Conservation (phyloP, 75 land plant species). For the Cunninghamia lanceolata region DNA sequence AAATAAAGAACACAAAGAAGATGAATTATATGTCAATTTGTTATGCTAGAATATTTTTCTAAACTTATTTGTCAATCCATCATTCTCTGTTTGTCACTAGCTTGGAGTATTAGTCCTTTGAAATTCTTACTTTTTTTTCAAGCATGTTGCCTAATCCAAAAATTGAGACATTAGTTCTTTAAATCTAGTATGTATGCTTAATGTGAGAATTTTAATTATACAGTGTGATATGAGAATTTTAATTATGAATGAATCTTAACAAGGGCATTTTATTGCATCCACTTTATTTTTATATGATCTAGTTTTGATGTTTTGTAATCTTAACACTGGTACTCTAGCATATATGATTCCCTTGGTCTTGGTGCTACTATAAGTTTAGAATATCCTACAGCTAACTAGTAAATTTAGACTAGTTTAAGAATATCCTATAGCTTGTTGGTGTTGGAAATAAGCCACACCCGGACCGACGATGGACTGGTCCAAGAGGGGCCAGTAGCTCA, state of each 20-base stretch:
- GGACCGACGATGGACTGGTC: no score
- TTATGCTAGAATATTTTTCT: no score
- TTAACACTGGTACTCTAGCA: constrained; percentile 28
- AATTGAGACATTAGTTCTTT: constrained; percentile 58
- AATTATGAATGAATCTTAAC: constrained; percentile 25
- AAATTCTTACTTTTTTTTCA: constrained; percentile 50
- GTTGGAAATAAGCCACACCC: no score
- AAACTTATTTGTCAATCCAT: background rate
- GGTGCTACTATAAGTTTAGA: constrained; percentile 47
- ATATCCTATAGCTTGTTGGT: no score
- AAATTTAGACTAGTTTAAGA: no score
- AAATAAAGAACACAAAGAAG: no score
- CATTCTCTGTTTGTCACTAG: constrained; percentile 20
- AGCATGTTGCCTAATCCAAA: constrained; percentile 70
- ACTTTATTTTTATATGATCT: background rate
- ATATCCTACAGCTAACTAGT: background rate
- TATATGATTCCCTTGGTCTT: constrained; percentile 57
- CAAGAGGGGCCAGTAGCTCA: no score
- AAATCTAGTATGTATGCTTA: constrained; percentile 32
- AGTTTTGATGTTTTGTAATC: constrained; percentile 17
- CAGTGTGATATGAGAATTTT: no score
- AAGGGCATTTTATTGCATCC: background rate
- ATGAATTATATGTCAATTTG: no score
- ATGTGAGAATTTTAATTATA: constrained; percentile 11
- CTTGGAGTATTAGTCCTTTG: constrained; percentile 72